These are phyloP conservation scores for Musa schizocarpa DNA, from an alignment of 176 grass and related monocot species.

Conservation along the genomic window DNA sequence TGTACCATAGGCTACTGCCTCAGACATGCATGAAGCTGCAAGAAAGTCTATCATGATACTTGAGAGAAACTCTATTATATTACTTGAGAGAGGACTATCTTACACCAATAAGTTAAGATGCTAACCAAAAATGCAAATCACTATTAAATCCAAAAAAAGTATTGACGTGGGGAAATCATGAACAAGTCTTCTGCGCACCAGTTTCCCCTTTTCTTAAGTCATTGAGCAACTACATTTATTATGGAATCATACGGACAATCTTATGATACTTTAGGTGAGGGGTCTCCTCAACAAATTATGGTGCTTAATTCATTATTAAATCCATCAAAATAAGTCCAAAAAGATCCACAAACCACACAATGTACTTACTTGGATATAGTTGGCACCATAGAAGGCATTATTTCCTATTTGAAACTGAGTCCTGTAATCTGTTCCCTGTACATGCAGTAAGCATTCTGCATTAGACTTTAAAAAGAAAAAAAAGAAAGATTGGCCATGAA, in stretches of 20 bases:
- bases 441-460: not conserved
- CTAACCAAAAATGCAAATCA: not conserved
- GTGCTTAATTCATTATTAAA: not conserved
- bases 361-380: constrained; percentile 74
- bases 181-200: not conserved
- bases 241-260: not conserved
- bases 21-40: too few relatives aligned
- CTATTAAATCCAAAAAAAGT: not conserved
- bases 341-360: not conserved
- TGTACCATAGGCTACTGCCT: too few relatives aligned
- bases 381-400: constrained; percentile 48
- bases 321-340: not conserved
- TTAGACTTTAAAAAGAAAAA: not conserved
- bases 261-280: not conserved
- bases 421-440: constrained; percentile 67
- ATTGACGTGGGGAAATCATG: not conserved
- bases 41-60: too few relatives aligned
- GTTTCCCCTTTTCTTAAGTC: not conserved
- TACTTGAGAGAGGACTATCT: not conserved
- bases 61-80: too few relatives aligned
- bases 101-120: not conserved
- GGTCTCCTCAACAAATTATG: not conserved
- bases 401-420: constrained; percentile 52
- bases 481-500: not conserved
- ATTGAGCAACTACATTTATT: not conserved